Evolutionary conservation across 2,329 filamentous ascomycete species (phyloP), one percentile per base, ranked within the genome.

Genomic region (Elsinoe australis): DNA sequence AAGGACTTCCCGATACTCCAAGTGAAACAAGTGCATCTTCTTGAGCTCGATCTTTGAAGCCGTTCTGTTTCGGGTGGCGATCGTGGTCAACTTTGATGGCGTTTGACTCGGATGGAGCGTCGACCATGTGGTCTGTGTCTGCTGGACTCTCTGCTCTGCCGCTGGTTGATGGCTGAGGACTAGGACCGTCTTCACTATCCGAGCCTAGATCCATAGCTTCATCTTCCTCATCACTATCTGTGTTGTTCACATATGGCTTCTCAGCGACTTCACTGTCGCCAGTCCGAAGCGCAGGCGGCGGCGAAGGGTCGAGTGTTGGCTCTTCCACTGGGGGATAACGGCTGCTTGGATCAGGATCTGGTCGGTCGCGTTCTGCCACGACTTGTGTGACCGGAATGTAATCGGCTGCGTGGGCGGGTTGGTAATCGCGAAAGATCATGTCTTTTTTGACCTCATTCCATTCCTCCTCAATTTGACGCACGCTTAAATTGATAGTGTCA

Each of bases 361-460:
- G 60, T 4, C 64, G 61, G 50, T 68, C 60, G 36, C 67, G 65
- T 44, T 66, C 62, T 7, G 61, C 55, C 31, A 69, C 62, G 19
- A 71, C 66, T 17, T 72, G 66, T 29, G 67, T 62, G 35, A 73
- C 52, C 3, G 68, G 60, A 28, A 75, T 57, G 9, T 71, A 53
- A 4, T 64, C 58, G 49, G 64, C 64, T 10, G 14, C 21, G 14
- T 34, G 17, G 51, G 67, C 67, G n/a, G 68, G 59, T 2, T 58
- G 59, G 44, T 75, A 72, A 4, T 69, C 63, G 4, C 65, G 61
- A 52, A 75, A 77, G 12, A 73, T 68, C 1, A 72, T 67, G 49
- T 75, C 73, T 46, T 70, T 60, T 54, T 69, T 70, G 44, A 74
- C 63, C n/a, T 64, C 61, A 2, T 68, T 56, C 74, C 74, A 77